Base-by-base conservation (phyloP, 1,284 basidiomycete genomes). In the Pterulicium gracile region DNA sequence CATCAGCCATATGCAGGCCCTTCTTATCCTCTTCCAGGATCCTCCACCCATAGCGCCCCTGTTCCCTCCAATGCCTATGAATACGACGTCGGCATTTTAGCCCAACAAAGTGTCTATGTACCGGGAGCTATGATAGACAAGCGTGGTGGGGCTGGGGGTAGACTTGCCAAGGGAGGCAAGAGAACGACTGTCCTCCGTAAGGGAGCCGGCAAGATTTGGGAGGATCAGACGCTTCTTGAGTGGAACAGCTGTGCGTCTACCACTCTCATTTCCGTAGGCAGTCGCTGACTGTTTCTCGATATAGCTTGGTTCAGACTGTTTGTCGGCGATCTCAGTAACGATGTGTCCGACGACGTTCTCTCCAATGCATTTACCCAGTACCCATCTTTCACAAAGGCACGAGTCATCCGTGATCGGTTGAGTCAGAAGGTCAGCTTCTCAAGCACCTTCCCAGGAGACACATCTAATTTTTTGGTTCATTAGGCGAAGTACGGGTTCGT, bases 401-500 rank as follows among this genome's bases (percentile, higher is more conserved):
- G 92, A 51, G 95, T 99, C 45, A 89, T 98, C 46, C 75, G 94
- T 39, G 95, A 98, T 61, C 75, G 88, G 47, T 68, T 94, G 34
- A 92, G 88, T 61, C 82, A 88, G 59, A 94, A 90, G 77, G 90
- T 87, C 27, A 48, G 65, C 42, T 35, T 15, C 46, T 2, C 4
- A 34, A 18, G n/a, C 21, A 3, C 10, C 24, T 10, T 44, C 17
- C 4, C 42, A 2, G 20, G 4, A 32, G 2, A 45, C 27, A 32
- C 27, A n/a, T n/a, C 47, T 53, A 18, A 47, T 47, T 14, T 21
- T 41, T 44, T 19, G 35, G 12, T 36, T 42, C 39, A 49, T 48
- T 56, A 98, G 88, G 91, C 93, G 0, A 96, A 92, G 63, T 99
- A 87, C 59, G 96, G 92, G 1, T 99, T 99, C 59, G 92, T 98